These are phyloP conservation scores for Pleurotus tuber-regium DNA, from an alignment of 768 basidiomycete species.

Conservation along the genomic window DNA sequence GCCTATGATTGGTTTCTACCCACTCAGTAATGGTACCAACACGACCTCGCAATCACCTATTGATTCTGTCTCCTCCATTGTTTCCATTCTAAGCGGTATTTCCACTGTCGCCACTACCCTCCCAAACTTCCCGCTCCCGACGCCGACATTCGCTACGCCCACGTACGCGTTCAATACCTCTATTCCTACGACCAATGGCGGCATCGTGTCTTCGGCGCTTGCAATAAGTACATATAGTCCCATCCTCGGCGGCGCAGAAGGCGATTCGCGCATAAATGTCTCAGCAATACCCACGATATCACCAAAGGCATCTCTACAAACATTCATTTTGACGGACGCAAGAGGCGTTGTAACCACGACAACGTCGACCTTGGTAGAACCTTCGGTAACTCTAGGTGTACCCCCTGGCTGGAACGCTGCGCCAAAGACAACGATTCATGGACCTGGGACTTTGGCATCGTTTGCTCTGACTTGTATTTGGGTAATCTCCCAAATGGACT, in stretches of 20 bases:
- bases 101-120: constrained; percentile 66
- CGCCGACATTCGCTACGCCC: constrained; percentile 62
- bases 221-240: constrained; percentile 72
- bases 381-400: constrained; percentile 55
- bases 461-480: constrained; percentile 18
- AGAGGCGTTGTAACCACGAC: constrained; percentile 53
- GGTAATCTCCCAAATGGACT: constrained; percentile 11
- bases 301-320: constrained; percentile 48
- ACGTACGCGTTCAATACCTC: constrained; percentile 71
- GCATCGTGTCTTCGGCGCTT: constrained; percentile 57
- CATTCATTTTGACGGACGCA: constrained; percentile 55
- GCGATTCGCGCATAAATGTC: constrained; percentile 39
- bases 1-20: constrained; percentile 77
- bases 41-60: constrained; percentile 35
- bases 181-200: constrained; percentile 49
- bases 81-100: constrained; percentile 50
- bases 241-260: constrained; percentile 40
- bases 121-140: constrained; percentile 68
- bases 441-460: constrained; percentile 10
- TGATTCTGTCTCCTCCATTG: constrained; percentile 42
- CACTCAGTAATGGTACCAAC: constrained; percentile 44
- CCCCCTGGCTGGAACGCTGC: constrained; percentile 57
- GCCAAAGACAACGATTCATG: background rate
- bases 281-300: constrained; percentile 58
- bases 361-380: constrained; percentile 42